phyloP scores from a whole-genome alignment of 108 stramenopile genomes.

The Nitzschia sp. region DNA sequence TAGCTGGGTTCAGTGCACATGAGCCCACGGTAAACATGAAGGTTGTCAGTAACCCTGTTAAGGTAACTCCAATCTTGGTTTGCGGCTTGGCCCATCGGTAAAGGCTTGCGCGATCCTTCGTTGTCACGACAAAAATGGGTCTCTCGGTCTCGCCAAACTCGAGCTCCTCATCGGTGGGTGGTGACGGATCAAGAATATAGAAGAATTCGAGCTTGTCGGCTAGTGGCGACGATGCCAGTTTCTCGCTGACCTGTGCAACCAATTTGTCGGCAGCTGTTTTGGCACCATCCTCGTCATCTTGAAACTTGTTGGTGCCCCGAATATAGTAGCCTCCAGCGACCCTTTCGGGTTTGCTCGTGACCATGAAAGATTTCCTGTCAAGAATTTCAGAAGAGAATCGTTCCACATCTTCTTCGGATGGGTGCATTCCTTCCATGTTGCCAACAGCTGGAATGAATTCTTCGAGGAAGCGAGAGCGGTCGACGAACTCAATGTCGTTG shows the following conservation, averaged over 20 bases:
- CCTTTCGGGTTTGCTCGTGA: constrained; percentile 60
- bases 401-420: constrained; percentile 51
- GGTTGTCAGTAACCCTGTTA: constrained; percentile 42
- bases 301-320: constrained; percentile 46
- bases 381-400: constrained; percentile 45
- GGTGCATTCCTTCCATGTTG: constrained; percentile 39
- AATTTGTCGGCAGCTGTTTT: constrained; percentile 36
- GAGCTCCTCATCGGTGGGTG: constrained; percentile 61
- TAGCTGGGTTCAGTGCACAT: constrained; percentile 47
- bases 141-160: constrained; percentile 45
- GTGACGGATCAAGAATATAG: constrained; percentile 69
- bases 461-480: constrained; percentile 53
- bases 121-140: constrained; percentile 54
- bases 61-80: constrained; percentile 48
- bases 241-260: constrained; percentile 39
- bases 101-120: constrained; percentile 42
- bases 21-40: constrained; percentile 55
- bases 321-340: constrained; percentile 74
- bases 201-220: constrained; percentile 50
- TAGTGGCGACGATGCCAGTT: constrained; percentile 39
- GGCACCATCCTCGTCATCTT: constrained; percentile 29
- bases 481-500: constrained; percentile 60
- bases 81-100: constrained; percentile 28
- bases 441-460: constrained; percentile 57
- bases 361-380: constrained; percentile 53